Percentiles rank a stretch among this genome's conserved stretches.
phyloP scores from a whole-genome alignment of 352 stramenopile genomes.

The Phytopythium ostracodes region DNA sequence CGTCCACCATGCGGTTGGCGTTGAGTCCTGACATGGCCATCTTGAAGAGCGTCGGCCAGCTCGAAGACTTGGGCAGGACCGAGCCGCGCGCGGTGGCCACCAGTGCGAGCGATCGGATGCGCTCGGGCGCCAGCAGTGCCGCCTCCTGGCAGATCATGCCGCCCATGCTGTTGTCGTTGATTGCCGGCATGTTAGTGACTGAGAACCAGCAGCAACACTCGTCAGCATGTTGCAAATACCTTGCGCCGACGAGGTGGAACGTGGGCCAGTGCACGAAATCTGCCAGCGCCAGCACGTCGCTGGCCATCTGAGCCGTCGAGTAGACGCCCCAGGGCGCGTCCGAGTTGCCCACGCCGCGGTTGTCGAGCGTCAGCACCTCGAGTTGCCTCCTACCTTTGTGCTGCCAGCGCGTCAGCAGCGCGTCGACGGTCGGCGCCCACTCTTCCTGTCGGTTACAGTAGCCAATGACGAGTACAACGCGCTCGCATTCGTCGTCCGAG shows the following conservation, averaged over 20 bases:
- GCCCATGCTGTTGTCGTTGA: conserved; percentile 12
- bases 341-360: conserved; percentile 33
- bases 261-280: conserved; percentile 29
- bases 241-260: conserved; percentile 32
- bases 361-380: conserved; percentile 41
- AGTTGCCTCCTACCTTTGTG: conserved; percentile 2
- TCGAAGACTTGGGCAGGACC: conserved; percentile 11
- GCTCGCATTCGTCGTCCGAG: not conserved
- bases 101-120: conserved; percentile 25
- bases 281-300: conserved; percentile 31
- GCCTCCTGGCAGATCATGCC: conserved; percentile 38
- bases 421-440: conserved; percentile 17
- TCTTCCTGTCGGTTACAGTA: conserved; percentile 18
- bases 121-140: conserved; percentile 16
- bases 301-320: conserved; percentile 35
- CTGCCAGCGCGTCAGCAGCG: conserved; percentile 12
- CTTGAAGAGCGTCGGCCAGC: conserved; percentile 22
- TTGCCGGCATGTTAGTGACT: too few species aligned
- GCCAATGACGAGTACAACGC: conserved; percentile 29
- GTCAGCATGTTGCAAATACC: not conserved
- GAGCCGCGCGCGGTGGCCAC: conserved; percentile 25
- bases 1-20: conserved; percentile 28
- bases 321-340: conserved; percentile 34
- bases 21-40: conserved; percentile 25
- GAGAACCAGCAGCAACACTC: too few species aligned